Evolutionary conservation across 176 grass and related monocot species (phyloP).

Genomic region (Ampelocalamus luodianensis): DNA sequence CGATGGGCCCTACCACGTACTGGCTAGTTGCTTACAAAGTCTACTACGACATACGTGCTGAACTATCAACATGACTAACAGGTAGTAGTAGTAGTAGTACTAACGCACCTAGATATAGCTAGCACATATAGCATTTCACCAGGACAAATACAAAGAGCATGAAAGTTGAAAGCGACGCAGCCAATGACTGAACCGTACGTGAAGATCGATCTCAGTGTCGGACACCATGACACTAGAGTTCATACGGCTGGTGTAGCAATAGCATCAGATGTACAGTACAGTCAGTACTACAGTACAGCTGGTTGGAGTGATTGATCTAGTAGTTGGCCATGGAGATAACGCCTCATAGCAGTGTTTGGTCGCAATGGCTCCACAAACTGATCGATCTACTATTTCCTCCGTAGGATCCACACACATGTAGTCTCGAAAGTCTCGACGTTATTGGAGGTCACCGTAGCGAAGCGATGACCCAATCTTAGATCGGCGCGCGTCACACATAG

Average conservation of each 20-base stretch:
- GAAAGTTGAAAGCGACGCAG: background rate
- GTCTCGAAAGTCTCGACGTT: too few relatives aligned
- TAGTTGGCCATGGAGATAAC: background rate
- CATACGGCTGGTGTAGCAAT: background rate
- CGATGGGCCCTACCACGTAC: background rate
- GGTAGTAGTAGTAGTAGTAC: background rate
- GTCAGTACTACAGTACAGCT: background rate
- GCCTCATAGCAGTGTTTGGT: background rate
- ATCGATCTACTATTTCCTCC: too few relatives aligned
- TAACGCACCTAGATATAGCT: background rate
- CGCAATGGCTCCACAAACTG: too few relatives aligned
- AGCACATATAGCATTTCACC: background rate
- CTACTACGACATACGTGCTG: background rate
- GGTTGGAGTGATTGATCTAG: too few relatives aligned
- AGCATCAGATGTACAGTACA: background rate
- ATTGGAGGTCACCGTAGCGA: too few relatives aligned
- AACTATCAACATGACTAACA: background rate
- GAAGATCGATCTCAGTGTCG: background rate
- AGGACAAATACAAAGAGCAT: background rate
- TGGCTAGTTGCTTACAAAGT: background rate
- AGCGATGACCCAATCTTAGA: too few relatives aligned
- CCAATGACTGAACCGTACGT: background rate
- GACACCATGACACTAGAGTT: background rate
- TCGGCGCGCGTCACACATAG: too few relatives aligned
- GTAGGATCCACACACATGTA: too few relatives aligned